Evolutionary conservation across 352 stramenopile genomes (phyloP), one percentile per base, ranked within the genome.

Genomic region (Phytophthora megakarya): DNA sequence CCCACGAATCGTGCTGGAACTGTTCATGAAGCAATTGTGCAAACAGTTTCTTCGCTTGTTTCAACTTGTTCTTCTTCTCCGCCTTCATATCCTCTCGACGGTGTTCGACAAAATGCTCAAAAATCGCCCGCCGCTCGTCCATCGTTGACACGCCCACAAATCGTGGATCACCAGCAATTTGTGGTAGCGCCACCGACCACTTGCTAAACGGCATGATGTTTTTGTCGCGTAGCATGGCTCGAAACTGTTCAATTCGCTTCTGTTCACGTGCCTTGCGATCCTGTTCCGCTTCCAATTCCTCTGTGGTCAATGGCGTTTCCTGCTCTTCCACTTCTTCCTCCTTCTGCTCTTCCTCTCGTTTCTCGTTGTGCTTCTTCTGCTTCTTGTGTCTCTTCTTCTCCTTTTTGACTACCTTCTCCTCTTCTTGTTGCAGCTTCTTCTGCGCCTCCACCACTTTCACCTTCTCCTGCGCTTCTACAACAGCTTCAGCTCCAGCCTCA

Each of bases 181-280:
- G 78, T 6, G 86, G 84, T 30, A 95, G 69, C 26, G 83, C 86
- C 11, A 90, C 86, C 40, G 83, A 90, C 86, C 86, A 95, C 50
- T 92, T 92, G 50, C 68, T 84, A 30, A 91, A 86, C 40, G 86
- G 86, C 82, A 95, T 92, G 54, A 95, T 90, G 50, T 86, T 88
- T 65, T 93, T 93, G 49, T 93, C 82, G 26, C 84, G 76, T 48
- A 95, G 61, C 86, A 95, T 88, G 23, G 76, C 62, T 8, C 73
- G 65, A 43, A 93, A 95, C 28, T 80, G 72, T 25, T 89, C 76
- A 9, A 73, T 80, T n/a, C 71, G 65, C 53, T 87, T 78, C 13
- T 68, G 51, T 21, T 92, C 71, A 35, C 74, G 73, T 3, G 49
- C 76, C 19, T 78, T 65, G 12, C 57, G 46, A 5, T 76, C 70